phyloP scores from a whole-genome alignment of 257 asterid genomes.

The Fraxinus anomala region DNA sequence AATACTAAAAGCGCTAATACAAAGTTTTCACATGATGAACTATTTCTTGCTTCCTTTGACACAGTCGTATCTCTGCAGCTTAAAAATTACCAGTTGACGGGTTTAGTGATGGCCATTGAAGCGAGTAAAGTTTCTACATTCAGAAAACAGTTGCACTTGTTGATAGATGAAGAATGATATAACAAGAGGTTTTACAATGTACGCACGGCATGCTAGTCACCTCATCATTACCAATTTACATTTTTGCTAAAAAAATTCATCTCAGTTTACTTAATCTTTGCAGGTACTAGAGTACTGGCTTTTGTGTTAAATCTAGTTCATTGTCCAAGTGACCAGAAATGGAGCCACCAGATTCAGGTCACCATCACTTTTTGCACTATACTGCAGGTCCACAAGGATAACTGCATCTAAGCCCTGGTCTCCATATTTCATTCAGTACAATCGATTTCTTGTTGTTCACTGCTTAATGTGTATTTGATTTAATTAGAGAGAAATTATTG shows the following conservation, averaged over 20 bases:
- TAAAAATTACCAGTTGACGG: constrained; percentile 59
- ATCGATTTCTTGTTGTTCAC: not conserved
- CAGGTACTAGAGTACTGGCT: not conserved
- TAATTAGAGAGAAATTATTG: not conserved
- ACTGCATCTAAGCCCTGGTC: not conserved
- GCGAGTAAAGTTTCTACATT: constrained; percentile 55
- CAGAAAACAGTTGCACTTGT: constrained; percentile 56
- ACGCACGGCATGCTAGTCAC: not conserved
- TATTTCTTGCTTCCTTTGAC: constrained; percentile 14
- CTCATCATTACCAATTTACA: not conserved
- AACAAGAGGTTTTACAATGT: constrained; percentile 31
- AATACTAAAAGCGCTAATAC: not conserved
- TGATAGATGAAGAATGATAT: constrained; percentile 55
- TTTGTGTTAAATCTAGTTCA: not conserved
- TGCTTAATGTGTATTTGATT: constrained; percentile 7
- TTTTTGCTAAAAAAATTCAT: constrained; percentile 5
- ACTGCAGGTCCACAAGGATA: constrained; percentile 21
- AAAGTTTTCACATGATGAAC: not conserved
- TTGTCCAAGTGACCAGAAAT: not conserved
- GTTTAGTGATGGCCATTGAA: constrained; percentile 82
- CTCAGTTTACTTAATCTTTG: constrained; percentile 7
- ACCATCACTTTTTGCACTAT: not conserved
- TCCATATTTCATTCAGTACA: constrained; percentile 4
- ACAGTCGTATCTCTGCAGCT: constrained; percentile 50
- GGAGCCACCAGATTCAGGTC: constrained; percentile 12